Evolutionary conservation across 1,284 basidiomycete genomes (phyloP).

Genomic region (Naganishia cerealis): DNA sequence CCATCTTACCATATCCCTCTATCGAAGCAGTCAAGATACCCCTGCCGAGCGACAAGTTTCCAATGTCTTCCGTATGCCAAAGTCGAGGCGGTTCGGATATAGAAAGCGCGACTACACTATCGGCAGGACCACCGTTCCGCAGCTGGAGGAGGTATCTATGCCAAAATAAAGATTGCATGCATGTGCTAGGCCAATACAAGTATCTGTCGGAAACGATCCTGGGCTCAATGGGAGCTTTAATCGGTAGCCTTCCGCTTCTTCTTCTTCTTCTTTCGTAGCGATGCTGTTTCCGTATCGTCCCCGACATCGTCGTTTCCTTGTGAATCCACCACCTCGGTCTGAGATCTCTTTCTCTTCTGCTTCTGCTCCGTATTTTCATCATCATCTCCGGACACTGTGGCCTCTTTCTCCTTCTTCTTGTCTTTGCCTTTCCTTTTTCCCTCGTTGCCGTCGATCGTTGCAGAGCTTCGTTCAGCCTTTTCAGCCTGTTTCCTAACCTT

Average conservation of each 20-base stretch:
- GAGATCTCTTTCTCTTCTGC: conserved; percentile 26
- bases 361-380: conserved; percentile 10
- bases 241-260: conserved; percentile 27
- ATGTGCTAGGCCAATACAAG: no score
- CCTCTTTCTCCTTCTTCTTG: conserved; percentile 10
- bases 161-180: no score
- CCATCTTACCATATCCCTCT: no score
- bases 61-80: no score
- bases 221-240: neutral
- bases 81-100: no score
- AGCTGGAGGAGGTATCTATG: no score
- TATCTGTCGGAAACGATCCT: no score
- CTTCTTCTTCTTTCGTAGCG: conserved; percentile 21
- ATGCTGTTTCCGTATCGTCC: neutral
- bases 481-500: conserved; percentile 34
- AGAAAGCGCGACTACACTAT: no score
- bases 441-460: conserved; percentile 3
- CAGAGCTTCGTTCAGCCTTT: conserved; percentile 22
- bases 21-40: no score
- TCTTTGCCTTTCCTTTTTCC: conserved; percentile 19
- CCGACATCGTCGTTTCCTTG: neutral
- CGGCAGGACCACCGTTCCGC: no score
- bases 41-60: no score
- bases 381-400: conserved; percentile 23
- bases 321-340: neutral